Evolutionary conservation across 352 stramenopile genomes (phyloP), one percentile per base, ranked within the genome.

Genomic region (Phytopythium ostracodes): DNA sequence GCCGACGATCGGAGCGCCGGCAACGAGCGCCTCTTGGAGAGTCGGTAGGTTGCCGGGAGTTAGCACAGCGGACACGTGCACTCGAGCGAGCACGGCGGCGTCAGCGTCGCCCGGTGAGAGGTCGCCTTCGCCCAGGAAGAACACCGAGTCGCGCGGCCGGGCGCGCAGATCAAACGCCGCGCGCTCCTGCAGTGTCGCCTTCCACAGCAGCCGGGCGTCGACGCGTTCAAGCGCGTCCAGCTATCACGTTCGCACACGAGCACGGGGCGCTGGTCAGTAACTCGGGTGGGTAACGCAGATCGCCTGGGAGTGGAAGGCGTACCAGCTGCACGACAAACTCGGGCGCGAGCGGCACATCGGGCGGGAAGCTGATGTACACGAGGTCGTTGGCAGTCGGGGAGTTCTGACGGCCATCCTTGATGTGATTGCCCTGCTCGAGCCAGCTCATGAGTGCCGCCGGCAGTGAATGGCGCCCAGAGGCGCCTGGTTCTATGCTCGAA

Each of bases 301-400:
- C 49, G 29, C 43, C 31, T 44, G 31, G 64, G 59, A 43, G 38
- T n/a, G n/a, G 12, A 8, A 43, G 14, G 20, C 38, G 4, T 77
- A 89, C 79, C 59, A 85, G 73, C 33, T 67, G 74, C 14, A 70
- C 70, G 44, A 91, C 77, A 46, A 88, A 75, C 22, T 88, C 74
- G 17, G 79, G 75, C 17, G 76, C 62, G 49, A 91, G 67, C 44
- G 74, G 71, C 12, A 78, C 68, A 47, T 87, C 67, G 3, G 64
- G 65, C 29, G 72, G 64, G 59, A 89, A 89, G 35, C 71, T 88
- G 62, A 92, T 73, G 58, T 88, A 79, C 25, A 92, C 62, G 38
- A 91, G 56, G 20, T 75, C 68, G 57, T 62, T 75, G 71, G 29
- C 51, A 46, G 3, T 54, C 25, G 1, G 11, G 8, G 25, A 12